Base-by-base conservation (phyloP, 2,329 filamentous ascomycete genomes). In the Lecanosticta acicola region DNA sequence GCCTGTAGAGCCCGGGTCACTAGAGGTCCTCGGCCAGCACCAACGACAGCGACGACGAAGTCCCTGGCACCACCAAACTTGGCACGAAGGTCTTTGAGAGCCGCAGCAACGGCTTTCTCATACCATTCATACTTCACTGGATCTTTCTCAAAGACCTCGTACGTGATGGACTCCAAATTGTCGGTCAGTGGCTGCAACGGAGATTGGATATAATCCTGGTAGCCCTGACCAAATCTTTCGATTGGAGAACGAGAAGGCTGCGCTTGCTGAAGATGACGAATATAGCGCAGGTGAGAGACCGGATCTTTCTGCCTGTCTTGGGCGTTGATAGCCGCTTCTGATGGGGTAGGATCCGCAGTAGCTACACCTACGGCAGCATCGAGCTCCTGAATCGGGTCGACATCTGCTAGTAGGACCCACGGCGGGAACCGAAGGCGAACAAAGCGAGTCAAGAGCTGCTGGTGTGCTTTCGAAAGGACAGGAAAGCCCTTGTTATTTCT, bases 51-150 rank as follows among this genome's bases (percentile, higher is more conserved):
- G 42, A 97, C 80, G 19, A 96, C 83, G 2, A 96, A 82, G 3
- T 79, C 77, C 14, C 83, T 8, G 10, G 84, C 84, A 3, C 84
- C 88, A 0, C 83, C 87, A 0, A 88, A 83, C 62, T 87, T 89
- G 24, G 78, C 74, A 48, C 87, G 75, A 84, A 93, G 94, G 60
- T 97, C 90, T 10, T 71, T 75, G 51, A 98, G 74, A 0, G 93
- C 91, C 54, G 86, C 80, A 3, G 80, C 79, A 46, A 94, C 84
- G 11, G 93, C 93, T 37, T 78, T 75, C 66, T 97, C 89, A 64
- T 98, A 98, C 76, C 91, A 94, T 54, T 89, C 83, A 65, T 98
- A 98, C 68, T 98, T 98, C 69, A 98, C 86, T 0, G 93, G 93
- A 54, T 98, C 94, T 57, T 94, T 94, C 66, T 98, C 93, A 60